phyloP scores from a whole-genome alignment of 441 rosid species.

The Adansonia rubrostipa region DNA sequence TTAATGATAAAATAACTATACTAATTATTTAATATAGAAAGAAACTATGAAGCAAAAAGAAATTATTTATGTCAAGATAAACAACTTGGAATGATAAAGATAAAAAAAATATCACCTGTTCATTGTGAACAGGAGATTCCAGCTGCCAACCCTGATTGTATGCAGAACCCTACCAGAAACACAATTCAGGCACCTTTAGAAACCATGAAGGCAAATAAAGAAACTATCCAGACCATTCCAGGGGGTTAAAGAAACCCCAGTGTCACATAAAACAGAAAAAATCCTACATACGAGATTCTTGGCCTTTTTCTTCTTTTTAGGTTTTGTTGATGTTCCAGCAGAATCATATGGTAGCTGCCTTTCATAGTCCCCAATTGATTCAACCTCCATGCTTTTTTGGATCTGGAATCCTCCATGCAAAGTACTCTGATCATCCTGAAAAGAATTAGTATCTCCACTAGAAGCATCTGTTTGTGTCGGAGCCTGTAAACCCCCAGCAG shows the following conservation, averaged over 20 bases:
- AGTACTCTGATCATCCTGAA: constrained; percentile 93
- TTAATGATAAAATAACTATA: background rate
- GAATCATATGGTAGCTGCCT: constrained; percentile 71
- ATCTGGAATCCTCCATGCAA: constrained; percentile 75
- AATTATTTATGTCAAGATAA: background rate
- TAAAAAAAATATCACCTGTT: constrained; percentile 59
- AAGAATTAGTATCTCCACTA: constrained; percentile 96
- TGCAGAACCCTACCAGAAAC: constrained; percentile 70
- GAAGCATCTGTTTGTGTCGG: constrained; percentile 85
- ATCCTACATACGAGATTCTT: constrained; percentile 58
- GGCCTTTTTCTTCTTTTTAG: constrained; percentile 84
- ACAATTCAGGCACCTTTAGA: constrained; percentile 31
- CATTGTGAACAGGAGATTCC: constrained; percentile 63
- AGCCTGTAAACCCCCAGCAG: constrained; percentile 52
- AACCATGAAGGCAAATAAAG: constrained; percentile 27
- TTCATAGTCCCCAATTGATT: constrained; percentile 74
- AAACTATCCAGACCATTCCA: constrained; percentile 24
- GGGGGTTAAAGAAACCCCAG: constrained; percentile 21
- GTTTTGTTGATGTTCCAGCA: constrained; percentile 80
- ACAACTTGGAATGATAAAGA: constrained; percentile 12
- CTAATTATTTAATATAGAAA: background rate
- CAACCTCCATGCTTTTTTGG: constrained; percentile 89
- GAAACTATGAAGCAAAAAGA: background rate
- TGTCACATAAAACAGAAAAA: constrained; percentile 32
- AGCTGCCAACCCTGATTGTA: constrained; percentile 87